Base-by-base conservation (phyloP, 257 asterid species). In the Salvia miltiorrhiza region DNA sequence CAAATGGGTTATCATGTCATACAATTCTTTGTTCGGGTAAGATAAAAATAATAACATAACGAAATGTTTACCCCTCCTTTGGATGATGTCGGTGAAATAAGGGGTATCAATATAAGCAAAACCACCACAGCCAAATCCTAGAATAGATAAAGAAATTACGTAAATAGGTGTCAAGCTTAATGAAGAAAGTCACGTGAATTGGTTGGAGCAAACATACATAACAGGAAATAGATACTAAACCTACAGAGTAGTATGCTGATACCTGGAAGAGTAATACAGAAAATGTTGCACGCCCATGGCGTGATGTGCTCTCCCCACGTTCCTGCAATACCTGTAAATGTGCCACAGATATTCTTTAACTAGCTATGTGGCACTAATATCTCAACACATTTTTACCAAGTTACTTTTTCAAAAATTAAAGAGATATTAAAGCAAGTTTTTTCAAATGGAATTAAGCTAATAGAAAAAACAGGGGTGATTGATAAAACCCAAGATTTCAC, bases 91-190 rank as follows among this genome's bases (percentile, higher is more conserved):
- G 99, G 98, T 47, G 99, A 94, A 74, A 94, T 81, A 54, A 94
- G 93, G 17, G 99, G 99, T 81, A 94, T 89, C 63, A 94, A 89
- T 74, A 91, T 91, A 73, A 94, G 99, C 89, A 94, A 82, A 74
- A 94, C 99, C 83, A 94, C 99, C 81, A 94, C 99, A 30, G 99
- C 99, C 88, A 94, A 77, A 82, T 94, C 99, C 98, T 92, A 81
- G 45, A 63, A 73, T 70, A 70, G 49, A 76, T 40, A 48, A 30
- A 73, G 43, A 65, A 72, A 67, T 68, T 33, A 45, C 55, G 66
- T 57, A 50, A 75, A 63, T 69, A 26, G 71, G 40, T 35, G 40
- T 9, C 40, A 35, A 35, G 40, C 40, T 6, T 1, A 49, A 39
- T 63, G 69, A 72, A 75, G 35, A 58, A 28, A 56, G 59, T 52